These are phyloP conservation scores for Phytophthora cryptogea DNA, from an alignment of 352 stramenopile genomes.

Conservation along the genomic window DNA sequence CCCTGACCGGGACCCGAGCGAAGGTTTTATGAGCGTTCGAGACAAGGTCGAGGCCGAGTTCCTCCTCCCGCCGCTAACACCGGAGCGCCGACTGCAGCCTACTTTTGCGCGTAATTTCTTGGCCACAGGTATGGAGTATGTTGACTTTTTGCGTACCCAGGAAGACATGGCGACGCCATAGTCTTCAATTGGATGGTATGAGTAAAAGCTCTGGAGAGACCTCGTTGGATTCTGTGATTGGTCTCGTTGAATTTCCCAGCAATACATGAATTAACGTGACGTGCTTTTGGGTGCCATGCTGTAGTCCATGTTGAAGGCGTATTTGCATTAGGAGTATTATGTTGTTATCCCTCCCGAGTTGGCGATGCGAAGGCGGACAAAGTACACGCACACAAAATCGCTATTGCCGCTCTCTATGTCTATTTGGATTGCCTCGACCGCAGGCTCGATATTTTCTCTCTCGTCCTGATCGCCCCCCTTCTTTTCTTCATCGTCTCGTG, in stretches of 20 bases:
- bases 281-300: not conserved
- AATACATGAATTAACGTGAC: slow-evolving; percentile 2
- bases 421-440: slow-evolving; percentile 65
- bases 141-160: slow-evolving; percentile 63
- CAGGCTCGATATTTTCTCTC: slow-evolving; percentile 5
- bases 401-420: slow-evolving; percentile 66
- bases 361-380: slow-evolving; percentile 44
- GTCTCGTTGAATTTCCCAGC: slow-evolving; percentile 2
- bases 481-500: slow-evolving; percentile 13
- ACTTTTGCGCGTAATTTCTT: slow-evolving; percentile 63
- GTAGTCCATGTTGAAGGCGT: not conserved
- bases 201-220: not conserved
- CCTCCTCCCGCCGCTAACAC: slow-evolving; percentile 56
- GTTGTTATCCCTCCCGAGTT: slow-evolving; percentile 24
- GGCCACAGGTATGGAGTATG: slow-evolving; percentile 58
- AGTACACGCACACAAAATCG: slow-evolving; percentile 77
- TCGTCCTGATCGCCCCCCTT: slow-evolving; percentile 16
- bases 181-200: not conserved
- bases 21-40: slow-evolving; percentile 57
- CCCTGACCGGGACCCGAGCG: slow-evolving; percentile 40
- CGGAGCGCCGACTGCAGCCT: slow-evolving; percentile 52
- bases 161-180: slow-evolving; percentile 32
- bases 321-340: slow-evolving; percentile 19
- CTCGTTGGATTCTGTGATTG: not conserved
- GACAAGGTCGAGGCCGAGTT: slow-evolving; percentile 75